phyloP scores from a whole-genome alignment of 352 stramenopile species.

The Phytophthora europaea region DNA sequence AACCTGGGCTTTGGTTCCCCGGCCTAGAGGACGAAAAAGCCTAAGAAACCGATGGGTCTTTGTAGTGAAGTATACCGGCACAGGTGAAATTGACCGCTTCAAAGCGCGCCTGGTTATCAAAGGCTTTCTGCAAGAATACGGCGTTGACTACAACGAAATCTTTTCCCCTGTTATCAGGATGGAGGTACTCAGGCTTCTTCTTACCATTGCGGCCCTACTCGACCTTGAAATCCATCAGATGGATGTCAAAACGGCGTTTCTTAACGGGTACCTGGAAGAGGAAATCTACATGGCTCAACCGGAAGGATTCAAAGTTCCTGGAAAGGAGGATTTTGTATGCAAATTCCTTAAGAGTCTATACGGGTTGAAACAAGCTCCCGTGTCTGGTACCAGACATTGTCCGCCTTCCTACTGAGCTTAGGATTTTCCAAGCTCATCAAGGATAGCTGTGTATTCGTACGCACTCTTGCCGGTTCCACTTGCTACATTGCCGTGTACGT shows the following conservation, averaged over 20 bases:
- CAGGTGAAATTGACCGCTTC: constrained; percentile 15
- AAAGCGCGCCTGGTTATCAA: not conserved
- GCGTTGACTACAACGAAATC: constrained; percentile 7
- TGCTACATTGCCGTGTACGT: constrained; percentile 35
- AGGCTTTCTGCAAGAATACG: not conserved
- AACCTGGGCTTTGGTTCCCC: constrained; percentile 8
- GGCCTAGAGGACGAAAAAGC: not conserved
- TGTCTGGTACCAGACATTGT: constrained; percentile 25
- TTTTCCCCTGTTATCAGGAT: constrained; percentile 9
- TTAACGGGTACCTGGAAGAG: constrained; percentile 24
- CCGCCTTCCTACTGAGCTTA: constrained; percentile 11
- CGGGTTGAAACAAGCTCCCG: constrained; percentile 29
- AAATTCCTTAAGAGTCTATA: constrained; percentile 26
- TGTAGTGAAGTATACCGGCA: constrained; percentile 14
- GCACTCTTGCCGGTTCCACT: not conserved
- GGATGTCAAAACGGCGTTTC: constrained; percentile 38
- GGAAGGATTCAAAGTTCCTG: constrained; percentile 12
- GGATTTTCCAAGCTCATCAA: constrained; percentile 16
- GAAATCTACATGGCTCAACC: constrained; percentile 35
- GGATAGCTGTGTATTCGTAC: constrained; percentile 10
- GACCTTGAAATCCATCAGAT: constrained; percentile 37
- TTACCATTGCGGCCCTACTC: constrained; percentile 1
- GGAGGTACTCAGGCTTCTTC: constrained; percentile 12
- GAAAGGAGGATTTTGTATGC: constrained; percentile 18
- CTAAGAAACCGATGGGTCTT: constrained; percentile 7